Evolutionary conservation across 2,329 filamentous ascomycete genomes (phyloP), one percentile per base, ranked within the genome.

Genomic region (Coniochaeta sp.): DNA sequence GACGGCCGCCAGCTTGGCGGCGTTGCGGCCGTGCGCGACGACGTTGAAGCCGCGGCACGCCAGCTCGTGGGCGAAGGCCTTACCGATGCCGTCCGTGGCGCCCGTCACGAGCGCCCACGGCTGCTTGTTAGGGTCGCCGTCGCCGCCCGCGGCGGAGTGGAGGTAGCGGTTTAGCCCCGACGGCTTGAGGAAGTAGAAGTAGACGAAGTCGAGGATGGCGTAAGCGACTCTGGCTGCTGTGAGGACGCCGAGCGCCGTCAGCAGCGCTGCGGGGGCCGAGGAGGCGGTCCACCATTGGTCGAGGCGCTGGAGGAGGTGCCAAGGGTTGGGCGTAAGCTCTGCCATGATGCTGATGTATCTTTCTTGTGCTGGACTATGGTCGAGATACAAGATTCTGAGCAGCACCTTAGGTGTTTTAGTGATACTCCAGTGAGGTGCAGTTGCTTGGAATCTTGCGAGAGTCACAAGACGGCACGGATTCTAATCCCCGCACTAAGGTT

Each of bases 1-100:
- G n/a, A 81, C 70, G 1, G 59, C 59, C 2, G 74, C 66, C 3
- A 86, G 73, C 64, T 84, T 85, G 3, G 70, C 62, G 2, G 65
- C 62, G 61, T 82, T 82, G 38, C 81, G 78, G n/a, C 83, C 82
- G 62, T 86, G 83, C 9, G 86, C 66, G 17, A 85, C 72, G 36
- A 87, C 74, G 64, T 83, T 81, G 75, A 85, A 85, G 55, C 81
- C 80, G 16, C 70, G 71, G 0, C 64, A 61, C 19, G 78, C 78
- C n/a, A 87, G 78, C 64, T 82, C 79, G 59, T 77, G 69, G 3
- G 77, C 76, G 61, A 85, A 78, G 0, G 71, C 77, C 30, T 72
- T 71, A 12, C 84, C 83, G 42, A 86, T 84, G 22, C 83, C 84
- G 54, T 82, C 81, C 16, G 74, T 80, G 19, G 79, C 75, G 34